Evolutionary conservation across 768 basidiomycete genomes (phyloP), one percentile per base, ranked within the genome.

Genomic region (Amanita phalloides): DNA sequence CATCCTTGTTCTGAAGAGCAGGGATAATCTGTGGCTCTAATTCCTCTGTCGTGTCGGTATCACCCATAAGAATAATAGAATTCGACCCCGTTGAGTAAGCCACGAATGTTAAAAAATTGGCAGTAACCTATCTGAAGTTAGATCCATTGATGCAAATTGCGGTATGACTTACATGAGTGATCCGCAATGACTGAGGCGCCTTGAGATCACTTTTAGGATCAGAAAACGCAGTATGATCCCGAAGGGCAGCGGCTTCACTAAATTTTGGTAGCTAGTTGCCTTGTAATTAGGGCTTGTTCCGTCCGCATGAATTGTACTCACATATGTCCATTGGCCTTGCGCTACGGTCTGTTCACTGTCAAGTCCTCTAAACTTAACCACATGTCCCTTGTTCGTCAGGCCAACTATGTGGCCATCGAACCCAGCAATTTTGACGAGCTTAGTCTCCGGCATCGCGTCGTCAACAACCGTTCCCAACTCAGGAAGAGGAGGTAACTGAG

Each of bases 371-470:
- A 81, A 81, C 60, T 80, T 80, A 55, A 90, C 68, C 45, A 94
- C 86, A 61, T 89, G 85, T 0, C 89, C 89, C 33, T 76, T 67
- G 60, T 86, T 81, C 11, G 91, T 93, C 58, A 98, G 67, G 10
- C 85, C 93, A 53, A 95, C 68, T 25, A 96, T 62, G 57, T 81
- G 76, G 45, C 73, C 71, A 49, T 89, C 81, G 55, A 91, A 75
- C 3, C 81, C 86, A 7, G 90, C 93, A 41, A 98, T 83, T 65
- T 90, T 83, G 32, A 90, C 73, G 35, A 96, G 72, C 61, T 72
- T 74, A 11, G 67, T 69, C 30, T 65, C 62, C 42, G 61, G 51
- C 32, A 64, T 60, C 28, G 64, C 55, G 38, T 60, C 57, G 6
- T 61, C 54, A 8, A 61, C 66, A 2, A 64, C 68, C 23, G 58